phyloP scores from a whole-genome alignment of 805 yeast genomes.

The Candida vartiovaarae region DNA sequence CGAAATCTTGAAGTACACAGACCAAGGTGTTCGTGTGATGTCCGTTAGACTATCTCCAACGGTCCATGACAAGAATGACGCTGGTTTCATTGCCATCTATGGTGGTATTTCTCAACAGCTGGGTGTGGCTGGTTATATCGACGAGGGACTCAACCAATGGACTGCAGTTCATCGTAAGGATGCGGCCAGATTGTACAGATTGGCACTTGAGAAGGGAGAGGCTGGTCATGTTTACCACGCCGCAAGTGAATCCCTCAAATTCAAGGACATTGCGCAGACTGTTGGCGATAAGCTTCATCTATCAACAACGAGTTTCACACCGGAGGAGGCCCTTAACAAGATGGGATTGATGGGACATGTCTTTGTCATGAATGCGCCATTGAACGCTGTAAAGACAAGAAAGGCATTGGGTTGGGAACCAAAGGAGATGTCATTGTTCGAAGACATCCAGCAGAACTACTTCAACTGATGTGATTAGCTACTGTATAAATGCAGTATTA shows the following conservation, averaged over 20 bases:
- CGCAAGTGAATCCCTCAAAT: conserved; percentile 20
- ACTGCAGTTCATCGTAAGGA: conserved; percentile 28
- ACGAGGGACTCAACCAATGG: conserved; percentile 29
- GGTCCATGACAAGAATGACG: conserved; percentile 28
- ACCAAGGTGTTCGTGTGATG: conserved; percentile 23
- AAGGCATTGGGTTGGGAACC: conserved; percentile 26
- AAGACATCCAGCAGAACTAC: conserved; percentile 20
- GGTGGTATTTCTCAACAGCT: conserved; percentile 25
- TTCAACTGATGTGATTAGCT: background rate
- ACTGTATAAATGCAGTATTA: background rate
- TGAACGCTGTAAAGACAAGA: conserved; percentile 16
- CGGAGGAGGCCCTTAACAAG: conserved; percentile 9
- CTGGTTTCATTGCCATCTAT: conserved; percentile 21
- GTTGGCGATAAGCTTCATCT: conserved; percentile 19
- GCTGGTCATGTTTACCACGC: conserved; percentile 25
- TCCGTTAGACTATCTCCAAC: conserved; percentile 28
- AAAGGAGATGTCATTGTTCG: conserved; percentile 13
- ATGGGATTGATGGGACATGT: conserved; percentile 13
- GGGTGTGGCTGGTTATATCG: conserved; percentile 29
- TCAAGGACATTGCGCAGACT: conserved; percentile 23
- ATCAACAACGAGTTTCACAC: conserved; percentile 12
- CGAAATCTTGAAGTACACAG: conserved; percentile 11
- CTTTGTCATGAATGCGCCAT: conserved; percentile 10
- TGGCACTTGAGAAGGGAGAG: conserved; percentile 23
- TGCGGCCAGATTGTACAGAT: conserved; percentile 26